Base-by-base conservation (phyloP, 148 eudicot genomes). In the Fagopyrum tataricum region DNA sequence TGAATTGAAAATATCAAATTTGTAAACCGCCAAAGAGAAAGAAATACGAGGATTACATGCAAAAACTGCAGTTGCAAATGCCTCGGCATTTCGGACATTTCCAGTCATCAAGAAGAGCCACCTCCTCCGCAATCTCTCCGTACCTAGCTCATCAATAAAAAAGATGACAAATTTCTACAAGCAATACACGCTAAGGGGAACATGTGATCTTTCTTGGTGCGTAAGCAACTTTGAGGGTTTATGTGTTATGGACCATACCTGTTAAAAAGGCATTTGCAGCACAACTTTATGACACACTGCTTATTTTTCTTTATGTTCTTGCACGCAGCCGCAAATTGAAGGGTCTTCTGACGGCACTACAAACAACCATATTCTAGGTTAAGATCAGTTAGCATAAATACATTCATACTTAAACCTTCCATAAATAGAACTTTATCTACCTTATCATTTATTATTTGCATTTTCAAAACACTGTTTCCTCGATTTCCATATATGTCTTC, bases 271-370 rank as follows among this genome's bases (percentile, higher is more conserved):
- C 98, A 95, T 72, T 79, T 84, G 62, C 86, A 83, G 78, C 97
- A 91, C 62, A 81, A 84, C 74, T 73, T 83, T 24, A 88, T 64
- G 5, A 84, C 31, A 52, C 98, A 95, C 59, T 81, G 86, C 82
- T 87, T 91, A 67, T 74, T 75, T 11, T 78, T 76, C 81, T 78
- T 82, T 79, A 79, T 74, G 61, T 87, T 87, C 86, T 81, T 88
- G 90, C 98, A 95, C 42, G 78, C 75, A 47, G 88, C 98, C 0
- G 75, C 72, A 49, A 90, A 84, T 59, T 81, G 84, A 84, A 73
- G 79, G 12, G 93, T 90, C 76, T 87, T 91, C 78, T 95, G 98
- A 11, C 93, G 98, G 82, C 98, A 95, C 98, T 95, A 2, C 59
- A 81, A 44, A 51, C 74, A 48, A 66, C 12, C 51, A 42, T 11